A percentile compares a stretch with the other conserved stretches of the same genome.
Evolutionary conservation across 768 basidiomycete genomes (phyloP).

Genomic region (Tricholoma sp.): DNA sequence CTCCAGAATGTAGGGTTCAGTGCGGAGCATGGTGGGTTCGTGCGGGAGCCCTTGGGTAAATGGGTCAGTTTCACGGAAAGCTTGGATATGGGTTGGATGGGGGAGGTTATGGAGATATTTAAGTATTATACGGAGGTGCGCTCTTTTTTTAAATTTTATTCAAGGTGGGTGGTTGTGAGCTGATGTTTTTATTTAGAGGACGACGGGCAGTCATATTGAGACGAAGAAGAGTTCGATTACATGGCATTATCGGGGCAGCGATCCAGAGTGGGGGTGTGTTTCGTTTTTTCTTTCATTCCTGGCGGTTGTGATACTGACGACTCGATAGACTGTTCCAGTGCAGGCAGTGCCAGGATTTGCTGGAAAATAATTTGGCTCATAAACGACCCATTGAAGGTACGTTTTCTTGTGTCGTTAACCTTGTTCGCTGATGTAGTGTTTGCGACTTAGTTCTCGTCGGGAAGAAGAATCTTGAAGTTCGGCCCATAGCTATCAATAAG

Average conservation of each 20-base stretch:
- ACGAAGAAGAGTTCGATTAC: constrained; percentile 96
- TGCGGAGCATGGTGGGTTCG: constrained; percentile 94
- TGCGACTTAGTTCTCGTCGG: constrained; percentile 74
- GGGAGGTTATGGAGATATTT: constrained; percentile 93
- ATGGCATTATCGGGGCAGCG: constrained; percentile 92
- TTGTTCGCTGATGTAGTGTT: background rate
- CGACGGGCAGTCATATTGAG: constrained; percentile 95
- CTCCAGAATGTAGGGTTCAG: constrained; percentile 80
- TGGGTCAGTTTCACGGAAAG: constrained; percentile 91
- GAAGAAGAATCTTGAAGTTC: constrained; percentile 98
- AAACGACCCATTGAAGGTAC: constrained; percentile 91
- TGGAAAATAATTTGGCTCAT: constrained; percentile 91
- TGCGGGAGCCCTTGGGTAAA: constrained; percentile 57
- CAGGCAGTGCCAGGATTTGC: constrained; percentile 91
- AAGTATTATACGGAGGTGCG: constrained; percentile 87
- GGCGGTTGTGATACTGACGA: constrained; percentile 2
- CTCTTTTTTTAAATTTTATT: background rate
- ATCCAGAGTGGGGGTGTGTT: constrained; percentile 93
- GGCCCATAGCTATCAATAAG: constrained; percentile 95
- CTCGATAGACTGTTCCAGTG: constrained; percentile 77
- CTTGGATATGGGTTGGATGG: constrained; percentile 98
- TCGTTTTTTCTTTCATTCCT: background rate
- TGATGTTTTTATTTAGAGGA: constrained; percentile 44
- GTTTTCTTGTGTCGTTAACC: constrained; percentile 11
- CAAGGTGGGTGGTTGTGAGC: background rate